Evolutionary conservation across 164 flowering plant genomes (phyloP), one percentile per base, ranked within the genome.

Genomic region (Vitis rotundifolia): DNA sequence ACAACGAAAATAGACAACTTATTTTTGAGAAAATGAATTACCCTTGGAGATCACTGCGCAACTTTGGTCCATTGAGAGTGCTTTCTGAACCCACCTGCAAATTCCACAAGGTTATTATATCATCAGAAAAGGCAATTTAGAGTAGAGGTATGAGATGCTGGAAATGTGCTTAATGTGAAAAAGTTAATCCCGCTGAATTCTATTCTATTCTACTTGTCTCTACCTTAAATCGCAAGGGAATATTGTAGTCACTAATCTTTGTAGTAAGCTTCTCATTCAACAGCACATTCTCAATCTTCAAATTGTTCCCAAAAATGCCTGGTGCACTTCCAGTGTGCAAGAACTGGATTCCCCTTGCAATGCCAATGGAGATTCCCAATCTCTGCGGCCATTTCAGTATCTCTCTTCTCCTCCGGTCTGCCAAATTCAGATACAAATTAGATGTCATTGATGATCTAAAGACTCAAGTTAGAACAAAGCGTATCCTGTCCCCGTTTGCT

Each of bases 311-410:
- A 55, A 79, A 86, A 54, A 87, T 79, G 1, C 88, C 91, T 29
- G 88, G 90, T 11, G 81, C 70, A 26, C 84, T 66, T 59, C 88
- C 92, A 1, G 85, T 79, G 73, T 94, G 97, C 84, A 94, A 69
- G 85, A 87, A 91, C 22, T 94, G 93, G 48, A 89, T 70, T 61
- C 97, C 98, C 70, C 85, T 86, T 0, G 94, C 91, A 15, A 89
- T 78, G 4, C 97, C 95, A 49, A 91, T 81, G 14, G 83, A 71
- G 16, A 86, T 79, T 1, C 79, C 80, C 83, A 91, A 75, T 80
- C 98, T 87, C 68, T 94, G 91, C 5, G 94, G 87, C 98, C 98
- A 94, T 76, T 85, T 88, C 71, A 92, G 73, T 68, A 64, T 56
- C 61, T 91, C 97, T 66, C 76, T 80, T 77, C 79, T 87, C 59